phyloP scores from a whole-genome alignment of 2,329 filamentous ascomycete species.

The Alternaria dauci region DNA sequence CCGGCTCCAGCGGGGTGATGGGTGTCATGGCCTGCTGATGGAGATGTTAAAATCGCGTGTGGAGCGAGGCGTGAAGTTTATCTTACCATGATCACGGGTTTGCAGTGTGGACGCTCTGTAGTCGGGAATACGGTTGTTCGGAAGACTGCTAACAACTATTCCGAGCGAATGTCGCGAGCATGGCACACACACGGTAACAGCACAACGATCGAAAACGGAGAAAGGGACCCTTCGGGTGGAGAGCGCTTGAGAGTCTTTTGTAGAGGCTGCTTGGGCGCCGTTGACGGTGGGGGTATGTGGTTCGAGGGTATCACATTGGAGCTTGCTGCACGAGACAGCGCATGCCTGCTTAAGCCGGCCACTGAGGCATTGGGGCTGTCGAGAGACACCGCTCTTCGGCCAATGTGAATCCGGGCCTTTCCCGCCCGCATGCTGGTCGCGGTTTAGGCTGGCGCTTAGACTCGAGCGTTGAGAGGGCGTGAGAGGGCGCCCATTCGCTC shows the following conservation, averaged over 20 bases:
- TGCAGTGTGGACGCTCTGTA: conserved; percentile 30
- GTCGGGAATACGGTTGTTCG: conserved; percentile 24
- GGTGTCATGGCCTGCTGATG: conserved; percentile 57
- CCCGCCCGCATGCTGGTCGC: conserved; percentile 39
- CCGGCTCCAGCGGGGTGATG: conserved; percentile 54
- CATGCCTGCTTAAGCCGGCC: conserved; percentile 36
- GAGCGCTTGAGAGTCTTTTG: conserved; percentile 55
- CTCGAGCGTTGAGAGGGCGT: conserved; percentile 37
- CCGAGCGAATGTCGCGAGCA: conserved; percentile 35
- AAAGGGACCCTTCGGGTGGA: conserved; percentile 52
- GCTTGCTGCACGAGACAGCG: conserved; percentile 46
- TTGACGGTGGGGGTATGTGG: conserved; percentile 44
- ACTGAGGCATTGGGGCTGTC: conserved; percentile 37
- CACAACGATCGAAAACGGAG: conserved; percentile 47
- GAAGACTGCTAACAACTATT: conserved; percentile 33
- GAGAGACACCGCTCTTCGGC: conserved; percentile 32
- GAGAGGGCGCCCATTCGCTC: conserved; percentile 42
- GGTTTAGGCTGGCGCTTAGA: conserved; percentile 46
- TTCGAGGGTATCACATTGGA: conserved; percentile 41
- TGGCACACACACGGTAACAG: conserved; percentile 44
- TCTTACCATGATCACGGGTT: conserved; percentile 49
- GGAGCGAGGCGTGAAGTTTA: conserved; percentile 9
- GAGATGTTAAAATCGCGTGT: conserved; percentile 30
- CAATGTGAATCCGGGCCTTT: conserved; percentile 42
- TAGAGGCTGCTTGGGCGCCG: conserved; percentile 48